These are phyloP conservation scores for Pythium coloratum DNA, from an alignment of 352 stramenopile species.

Conservation along the genomic window DNA sequence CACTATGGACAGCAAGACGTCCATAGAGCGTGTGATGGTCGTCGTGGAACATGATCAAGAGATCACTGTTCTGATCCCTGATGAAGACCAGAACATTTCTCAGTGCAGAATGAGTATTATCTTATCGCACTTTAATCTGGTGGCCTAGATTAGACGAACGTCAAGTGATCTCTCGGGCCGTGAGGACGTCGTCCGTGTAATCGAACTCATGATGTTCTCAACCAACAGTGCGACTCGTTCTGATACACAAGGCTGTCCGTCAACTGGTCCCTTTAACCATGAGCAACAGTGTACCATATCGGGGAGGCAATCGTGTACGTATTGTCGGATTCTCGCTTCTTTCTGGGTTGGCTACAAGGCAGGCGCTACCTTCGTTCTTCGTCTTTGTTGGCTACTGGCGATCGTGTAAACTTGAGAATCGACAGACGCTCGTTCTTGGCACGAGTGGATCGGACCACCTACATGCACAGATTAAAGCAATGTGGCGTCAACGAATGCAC, in stretches of 20 bases:
- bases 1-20: neutral
- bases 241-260: too few species aligned
- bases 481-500: neutral
- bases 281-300: neutral
- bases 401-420: slow-evolving; percentile 71
- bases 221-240: too few species aligned
- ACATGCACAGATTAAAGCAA: neutral
- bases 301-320: too few species aligned
- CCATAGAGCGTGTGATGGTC: neutral
- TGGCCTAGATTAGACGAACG: too few species aligned
- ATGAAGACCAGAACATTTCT: neutral
- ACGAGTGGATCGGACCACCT: slow-evolving; percentile 70
- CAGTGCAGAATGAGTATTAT: neutral
- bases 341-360: neutral
- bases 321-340: neutral
- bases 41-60: neutral
- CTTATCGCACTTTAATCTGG: neutral
- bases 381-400: neutral
- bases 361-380: neutral
- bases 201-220: too few species aligned
- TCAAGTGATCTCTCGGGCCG: too few species aligned
- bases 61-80: neutral
- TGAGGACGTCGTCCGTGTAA: too few species aligned
- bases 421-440: slow-evolving; percentile 73
- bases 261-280: neutral